Base-by-base conservation (phyloP, 1,284 basidiomycete species). In the Xerocomus tenax region DNA sequence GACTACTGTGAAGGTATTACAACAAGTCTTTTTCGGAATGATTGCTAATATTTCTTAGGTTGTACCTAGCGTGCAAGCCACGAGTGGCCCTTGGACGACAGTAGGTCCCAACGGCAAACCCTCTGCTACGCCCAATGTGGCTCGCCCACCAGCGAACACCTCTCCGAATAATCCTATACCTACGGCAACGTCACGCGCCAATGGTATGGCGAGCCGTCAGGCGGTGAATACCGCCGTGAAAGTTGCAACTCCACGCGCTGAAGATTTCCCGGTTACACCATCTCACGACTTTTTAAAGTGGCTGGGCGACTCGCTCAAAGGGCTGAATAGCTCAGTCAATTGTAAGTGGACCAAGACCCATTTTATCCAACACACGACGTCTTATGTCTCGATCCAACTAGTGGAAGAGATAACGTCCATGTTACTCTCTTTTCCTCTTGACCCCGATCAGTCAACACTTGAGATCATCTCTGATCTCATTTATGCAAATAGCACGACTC, bases 401-500 rank as follows among this genome's bases (percentile, higher is more conserved):
- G 91, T 93, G 46, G 93, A 96, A 64, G 93, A 96, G 59, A 91
- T 96, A 63, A 83, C 91, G 62, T 82, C 84, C 41, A 94, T 97
- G 87, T 71, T 94, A 18, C 76, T 96, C 23, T 82, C 86, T 1
- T 95, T 96, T 74, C 89, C 92, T 7, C 68, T 95, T 40, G 91
- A 96, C 59, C 87, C 91, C 10, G 88, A 92, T 56, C 70, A 81
- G 35, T 77, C 82, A 4, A 87, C 87, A 1, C 71, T 84, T 35
- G 92, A 96, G 69, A 84, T 95, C 63, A 95, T 97, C 56, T 86
- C 87, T 18, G 93, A 96, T 64, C 74, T 84, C 39, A 90, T 98
- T 50, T 98, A 98, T 64, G 87, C 90, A 35, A 92, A 88, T 61
- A 93, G 89, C 60, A 88, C 90, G 21, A 98, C 91, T 2, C 78